Base-by-base conservation (phyloP, 495 filamentous ascomycete species). In the Lasiosphaeriaceae sp. region DNA sequence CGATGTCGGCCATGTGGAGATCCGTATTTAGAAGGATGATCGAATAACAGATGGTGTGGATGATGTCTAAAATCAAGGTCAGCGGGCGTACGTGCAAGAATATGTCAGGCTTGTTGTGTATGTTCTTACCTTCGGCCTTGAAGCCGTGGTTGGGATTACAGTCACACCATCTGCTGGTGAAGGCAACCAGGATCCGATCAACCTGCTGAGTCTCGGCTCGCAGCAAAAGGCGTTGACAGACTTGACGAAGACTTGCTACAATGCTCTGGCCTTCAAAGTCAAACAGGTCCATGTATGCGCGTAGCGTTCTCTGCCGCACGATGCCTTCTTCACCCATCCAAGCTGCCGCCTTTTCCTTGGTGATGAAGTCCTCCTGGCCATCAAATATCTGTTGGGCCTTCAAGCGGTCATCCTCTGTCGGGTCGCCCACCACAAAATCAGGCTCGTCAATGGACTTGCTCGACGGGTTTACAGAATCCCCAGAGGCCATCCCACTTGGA, bases 31-130 rank as follows among this genome's bases (percentile, higher is more conserved):
- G 79, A 26, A 99, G 78, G 52, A 99, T 84, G 51, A 99, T 79
- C 3, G 94, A 97, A 70, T 97, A 99, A 67, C 90, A 93, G 57
- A 99, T 93, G 9, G 95, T 97, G 66, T 97, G 92, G 12, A 99
- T 92, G 49, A 99, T 87, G 72, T 97, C 93, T 90, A 54, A 6
- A 20, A 50, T 0, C 20, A 16, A 44, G 3, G 52, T 62, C 7
- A 61, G 59, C 19, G n/a, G n/a, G n/a, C n/a, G n/a, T n/a, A n/a
- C n/a, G n/a, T n/a, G n/a, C n/a, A n/a, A n/a, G n/a, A n/a, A 11
- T 23, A 19, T 52, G 48, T 51, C 29, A 5, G 48, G 57, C 23
- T 22, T 35, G 7, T n/a, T 31, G 23, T 16, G 8, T 9, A 14
- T 17, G 1, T 12, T 66, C 85, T 71, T 80, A 95, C 90, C 91